Evolutionary conservation across 345 rosid species (phyloP).

Genomic region (Viola odorata): DNA sequence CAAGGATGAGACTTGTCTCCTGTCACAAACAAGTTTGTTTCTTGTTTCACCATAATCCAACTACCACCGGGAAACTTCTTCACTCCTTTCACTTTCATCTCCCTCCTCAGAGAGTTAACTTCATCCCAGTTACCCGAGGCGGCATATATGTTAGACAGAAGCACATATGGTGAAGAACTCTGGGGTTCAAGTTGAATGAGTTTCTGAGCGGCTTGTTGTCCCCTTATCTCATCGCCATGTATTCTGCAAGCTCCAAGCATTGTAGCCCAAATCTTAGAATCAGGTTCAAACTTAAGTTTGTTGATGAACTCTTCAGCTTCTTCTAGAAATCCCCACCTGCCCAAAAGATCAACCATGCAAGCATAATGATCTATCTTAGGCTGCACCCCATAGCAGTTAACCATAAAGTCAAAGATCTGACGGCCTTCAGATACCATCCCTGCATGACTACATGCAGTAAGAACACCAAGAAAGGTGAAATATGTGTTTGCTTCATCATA

Average conservation of each 20-base stretch:
- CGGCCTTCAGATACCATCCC: constrained; percentile 75
- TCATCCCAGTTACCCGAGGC: constrained; percentile 75
- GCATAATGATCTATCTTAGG: constrained; percentile 80
- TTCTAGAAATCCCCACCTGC: constrained; percentile 79
- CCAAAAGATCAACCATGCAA: constrained; percentile 92
- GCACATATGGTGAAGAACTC: constrained; percentile 71
- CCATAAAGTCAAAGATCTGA: constrained; percentile 58
- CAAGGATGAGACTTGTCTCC: constrained; percentile 67
- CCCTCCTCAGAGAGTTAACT: constrained; percentile 61
- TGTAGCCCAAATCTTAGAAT: constrained; percentile 80
- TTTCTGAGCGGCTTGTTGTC: constrained; percentile 63
- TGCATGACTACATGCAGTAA: constrained; percentile 92
- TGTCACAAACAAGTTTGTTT: constrained; percentile 54
- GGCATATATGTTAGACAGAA: constrained; percentile 81
- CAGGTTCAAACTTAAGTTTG: constrained; percentile 48
- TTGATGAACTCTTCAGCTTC: constrained; percentile 74
- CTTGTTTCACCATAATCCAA: constrained; percentile 67
- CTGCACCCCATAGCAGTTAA: constrained; percentile 44
- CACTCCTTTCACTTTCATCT: constrained; percentile 75
- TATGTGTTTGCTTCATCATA: constrained; percentile 53
- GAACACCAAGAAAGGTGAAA: constrained; percentile 81
- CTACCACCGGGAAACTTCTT: constrained; percentile 80
- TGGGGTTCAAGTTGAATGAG: constrained; percentile 70
- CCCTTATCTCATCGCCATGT: constrained; percentile 76
- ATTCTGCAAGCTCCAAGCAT: constrained; percentile 84